Evolutionary conservation across 108 stramenopile species (phyloP).

Genomic region (Discostella stelligeroides): DNA sequence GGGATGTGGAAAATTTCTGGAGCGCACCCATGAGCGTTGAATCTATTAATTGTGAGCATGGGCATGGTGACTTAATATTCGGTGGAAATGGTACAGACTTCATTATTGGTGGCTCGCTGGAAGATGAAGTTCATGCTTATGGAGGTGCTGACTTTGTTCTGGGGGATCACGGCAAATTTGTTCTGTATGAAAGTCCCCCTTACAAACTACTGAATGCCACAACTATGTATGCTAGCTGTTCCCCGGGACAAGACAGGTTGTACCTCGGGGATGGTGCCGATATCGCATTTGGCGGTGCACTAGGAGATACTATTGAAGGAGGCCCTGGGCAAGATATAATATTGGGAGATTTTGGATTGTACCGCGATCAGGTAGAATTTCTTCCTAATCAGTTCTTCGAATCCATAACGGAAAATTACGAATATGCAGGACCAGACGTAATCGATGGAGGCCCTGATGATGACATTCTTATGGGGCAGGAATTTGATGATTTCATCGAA

Average conservation of each 20-base stretch:
- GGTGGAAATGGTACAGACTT: constrained; percentile 31
- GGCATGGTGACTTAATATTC: constrained; percentile 14
- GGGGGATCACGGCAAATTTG: constrained; percentile 36
- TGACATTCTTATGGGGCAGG: constrained; percentile 35
- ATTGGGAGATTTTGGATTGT: constrained; percentile 36
- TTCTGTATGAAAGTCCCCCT: constrained; percentile 15
- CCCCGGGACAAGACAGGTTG: constrained; percentile 34
- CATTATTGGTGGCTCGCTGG: constrained; percentile 24
- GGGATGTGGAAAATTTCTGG: constrained; percentile 1
- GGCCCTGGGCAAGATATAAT: constrained; percentile 37
- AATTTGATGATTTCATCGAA: constrained; percentile 25
- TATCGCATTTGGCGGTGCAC: constrained; percentile 45
- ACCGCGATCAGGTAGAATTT: constrained; percentile 8
- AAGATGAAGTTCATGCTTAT: constrained; percentile 9
- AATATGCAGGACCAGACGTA: constrained; percentile 23
- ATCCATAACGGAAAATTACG: constrained; percentile 21
- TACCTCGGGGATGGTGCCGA: constrained; percentile 33
- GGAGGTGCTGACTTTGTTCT: constrained; percentile 33
- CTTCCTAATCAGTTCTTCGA: constrained; percentile 18
- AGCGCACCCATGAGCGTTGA: constrained; percentile 13
- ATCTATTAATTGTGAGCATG: constrained; percentile 20
- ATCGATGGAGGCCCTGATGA: constrained; percentile 30
- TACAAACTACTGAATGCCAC: constrained; percentile 26
- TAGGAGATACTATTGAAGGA: constrained; percentile 29
- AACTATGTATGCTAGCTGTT: constrained; percentile 14